Base-by-base conservation (phyloP, 495 filamentous ascomycete species). In the Podospora pseudoanserina region DNA sequence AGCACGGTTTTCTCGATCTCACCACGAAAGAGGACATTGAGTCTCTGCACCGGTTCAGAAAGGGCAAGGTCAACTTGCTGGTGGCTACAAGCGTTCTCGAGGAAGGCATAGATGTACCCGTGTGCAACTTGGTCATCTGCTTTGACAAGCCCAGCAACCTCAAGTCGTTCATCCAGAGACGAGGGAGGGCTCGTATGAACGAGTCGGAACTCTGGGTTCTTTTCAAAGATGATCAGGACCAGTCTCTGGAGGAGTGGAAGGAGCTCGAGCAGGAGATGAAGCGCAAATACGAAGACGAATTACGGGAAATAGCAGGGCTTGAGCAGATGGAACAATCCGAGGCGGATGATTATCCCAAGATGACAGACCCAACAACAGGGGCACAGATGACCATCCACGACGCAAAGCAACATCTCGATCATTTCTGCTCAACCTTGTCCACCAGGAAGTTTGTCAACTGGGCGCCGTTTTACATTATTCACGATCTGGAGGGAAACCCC, bases 31-130 rank as follows among this genome's bases (percentile, higher is more conserved):
- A 84, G 11, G 80, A 91, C 65, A 74, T 80, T 53, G 68, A 84
- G 26, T 88, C 88, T 0, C 84, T 99, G 2, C 80, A 87, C 9
- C 82, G 88, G 16, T 94, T 99, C 68, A 86, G 87, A 19, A 71
- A 74, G 2, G 92, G 93, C 9, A 80, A 78, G 4, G 87, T 86
- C 34, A 95, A 97, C 71, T 81, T 99, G 1, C 82, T 99, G 11
- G 79, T 99, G 6, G 86, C 92, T 0, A 97, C 94, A 0, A 91
- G 86, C 72, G 94, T 94, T 0, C 80, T 96, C 0, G 94, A 98
- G 77, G 95, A 99, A 78, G 95, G 94, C 0, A 91, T 99, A 54
- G 94, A 97, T 75, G 85, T 97, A 2, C 89, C 90, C 9, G 88
- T 89, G 6, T 97, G 94, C 75, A 91, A 94, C 72, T 73, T 92